Evolutionary conservation across 2,329 filamentous ascomycete species (phyloP).

Genomic region (Neopestalotiopsis rosae): DNA sequence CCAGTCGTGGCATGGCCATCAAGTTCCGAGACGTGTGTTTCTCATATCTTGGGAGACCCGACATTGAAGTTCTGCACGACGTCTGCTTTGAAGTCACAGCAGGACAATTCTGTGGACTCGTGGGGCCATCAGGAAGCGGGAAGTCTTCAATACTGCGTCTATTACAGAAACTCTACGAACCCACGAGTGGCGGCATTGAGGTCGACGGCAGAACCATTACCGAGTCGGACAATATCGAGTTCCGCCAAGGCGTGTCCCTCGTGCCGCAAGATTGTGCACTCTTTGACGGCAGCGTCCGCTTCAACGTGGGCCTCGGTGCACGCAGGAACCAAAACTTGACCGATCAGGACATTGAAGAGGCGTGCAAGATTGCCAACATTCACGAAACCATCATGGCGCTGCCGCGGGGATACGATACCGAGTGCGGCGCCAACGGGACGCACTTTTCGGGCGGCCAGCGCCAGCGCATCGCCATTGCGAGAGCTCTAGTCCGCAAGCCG

Average conservation of each 20-base stretch:
- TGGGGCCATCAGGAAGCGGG: slow-evolving; percentile 69
- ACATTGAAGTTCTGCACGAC: slow-evolving; percentile 60
- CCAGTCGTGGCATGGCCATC: slow-evolving; percentile 48
- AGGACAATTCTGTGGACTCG: slow-evolving; percentile 67
- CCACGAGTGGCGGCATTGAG: slow-evolving; percentile 44
- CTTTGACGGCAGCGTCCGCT: slow-evolving; percentile 46
- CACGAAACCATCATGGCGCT: slow-evolving; percentile 57
- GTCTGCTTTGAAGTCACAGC: slow-evolving; percentile 62
- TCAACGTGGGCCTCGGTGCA: slow-evolving; percentile 46
- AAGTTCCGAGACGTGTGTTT: slow-evolving; percentile 66
- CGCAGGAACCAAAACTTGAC: slow-evolving; percentile 50
- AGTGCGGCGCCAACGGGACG: slow-evolving; percentile 66
- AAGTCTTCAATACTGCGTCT: slow-evolving; percentile 70
- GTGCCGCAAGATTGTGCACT: slow-evolving; percentile 47
- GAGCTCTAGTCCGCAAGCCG: slow-evolving; percentile 68
- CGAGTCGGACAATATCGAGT: slow-evolving; percentile 26
- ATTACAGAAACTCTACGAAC: slow-evolving; percentile 55
- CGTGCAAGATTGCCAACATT: slow-evolving; percentile 62
- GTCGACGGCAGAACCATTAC: slow-evolving; percentile 43
- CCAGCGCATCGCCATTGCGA: slow-evolving; percentile 72
- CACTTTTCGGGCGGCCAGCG: slow-evolving; percentile 73
- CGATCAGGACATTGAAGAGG: slow-evolving; percentile 57
- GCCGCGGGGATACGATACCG: slow-evolving; percentile 59
- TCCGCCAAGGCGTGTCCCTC: slow-evolving; percentile 44
- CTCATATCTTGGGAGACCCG: slow-evolving; percentile 67